These are phyloP conservation scores for Solanum hybrid DNA, from an alignment of 305 asterid species.

Conservation along the genomic window DNA sequence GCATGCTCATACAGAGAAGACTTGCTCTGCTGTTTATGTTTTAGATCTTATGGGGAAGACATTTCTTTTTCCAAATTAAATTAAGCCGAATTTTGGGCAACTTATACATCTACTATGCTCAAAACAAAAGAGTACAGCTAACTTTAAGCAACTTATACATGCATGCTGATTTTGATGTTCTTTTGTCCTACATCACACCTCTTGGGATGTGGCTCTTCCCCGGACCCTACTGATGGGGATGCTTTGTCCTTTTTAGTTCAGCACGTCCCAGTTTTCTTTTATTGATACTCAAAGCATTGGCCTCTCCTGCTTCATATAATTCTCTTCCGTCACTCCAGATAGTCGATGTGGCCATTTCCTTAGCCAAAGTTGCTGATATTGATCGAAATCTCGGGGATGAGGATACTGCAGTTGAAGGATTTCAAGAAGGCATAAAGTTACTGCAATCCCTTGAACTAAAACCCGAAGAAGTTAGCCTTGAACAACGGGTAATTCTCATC, in stretches of 20 bases:
- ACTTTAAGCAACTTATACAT: not conserved
- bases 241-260: not conserved
- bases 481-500: conserved; percentile 54
- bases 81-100: not conserved
- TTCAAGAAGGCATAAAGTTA: conserved; percentile 66
- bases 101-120: not conserved
- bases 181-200: not conserved
- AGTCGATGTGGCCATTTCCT: conserved; percentile 67
- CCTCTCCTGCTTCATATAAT: not conserved
- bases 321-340: conserved; percentile 27
- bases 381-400: conserved; percentile 78
- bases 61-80: not conserved
- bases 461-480: conserved; percentile 45
- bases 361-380: conserved; percentile 89
- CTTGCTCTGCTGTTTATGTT: not conserved
- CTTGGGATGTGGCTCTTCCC: not conserved
- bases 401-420: conserved; percentile 49
- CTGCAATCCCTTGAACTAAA: conserved; percentile 45
- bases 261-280: not conserved
- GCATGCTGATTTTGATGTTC: not conserved
- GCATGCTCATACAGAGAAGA: not conserved
- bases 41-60: not conserved
- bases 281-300: not conserved
- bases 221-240: not conserved
- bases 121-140: not conserved